Base-by-base conservation (phyloP, 1,284 basidiomycete genomes). In the Microbotryomycetes sp. region DNA sequence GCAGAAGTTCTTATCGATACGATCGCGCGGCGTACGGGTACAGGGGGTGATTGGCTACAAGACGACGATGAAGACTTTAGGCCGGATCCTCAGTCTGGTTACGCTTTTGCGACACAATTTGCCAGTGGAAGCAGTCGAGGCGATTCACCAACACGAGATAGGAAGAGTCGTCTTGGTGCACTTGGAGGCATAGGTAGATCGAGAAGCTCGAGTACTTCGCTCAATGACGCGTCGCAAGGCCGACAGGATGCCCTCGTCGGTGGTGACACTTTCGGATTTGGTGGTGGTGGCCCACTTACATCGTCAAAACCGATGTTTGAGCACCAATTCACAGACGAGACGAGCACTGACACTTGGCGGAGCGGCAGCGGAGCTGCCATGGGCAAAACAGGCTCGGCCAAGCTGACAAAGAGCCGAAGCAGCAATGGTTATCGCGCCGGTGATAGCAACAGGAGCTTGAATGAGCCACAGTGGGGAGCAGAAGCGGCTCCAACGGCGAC, bases 1-100 rank as follows among this genome's bases (percentile, higher is more conserved):
- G 86, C 91, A 1, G 76, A 80, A 47, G 74, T 80, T 2, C 81
- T 97, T 42, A 84, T 89, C 64, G 81, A 82, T 60, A 86, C 86
- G 1, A 79, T 97, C 25, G 84, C 89, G 60, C 75, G 81, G 16
- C 86, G 84, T 31, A 51, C 54, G 29, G 59, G 50, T 46, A 52
- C 58, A 5, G 54, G 49, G 28, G 26, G 14, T 28, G 54, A 56
- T 25, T 56, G 25, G 26, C 42, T 23, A 5, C 28, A 9, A 26
- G 25, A 56, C 3, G 51, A 51, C 45, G 54, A 60, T 4, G 62
- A 58, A 0, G 26, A 57, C 12, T 56, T 45, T 0, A 61, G 58
- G 25, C 31, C 48, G 2, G 57, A 61, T 16, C 58, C 58, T 14
- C 32, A 28, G 12, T 42, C 22, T 1, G 66, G 66, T 9, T 68